A percentile compares a stretch with the other conserved stretches of the same genome.
Conservation (phyloP, 176 grass and related monocot species). For the Lolium perenne region DNA sequence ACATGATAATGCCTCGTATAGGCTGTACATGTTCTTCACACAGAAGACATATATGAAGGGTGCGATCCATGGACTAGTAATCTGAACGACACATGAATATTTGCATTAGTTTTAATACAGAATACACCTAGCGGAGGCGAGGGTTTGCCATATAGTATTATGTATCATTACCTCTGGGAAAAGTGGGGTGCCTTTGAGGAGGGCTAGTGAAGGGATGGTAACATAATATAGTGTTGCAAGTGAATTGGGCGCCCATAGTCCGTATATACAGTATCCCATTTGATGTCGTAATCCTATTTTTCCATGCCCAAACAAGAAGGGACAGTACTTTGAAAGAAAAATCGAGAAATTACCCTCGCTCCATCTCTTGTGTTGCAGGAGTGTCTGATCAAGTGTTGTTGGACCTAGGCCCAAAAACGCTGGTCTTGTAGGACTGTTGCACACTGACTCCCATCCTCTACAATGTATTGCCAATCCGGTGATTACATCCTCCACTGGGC, state of each 20-base stretch:
- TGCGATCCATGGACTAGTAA: conserved; percentile 57
- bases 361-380: conserved; percentile 95
- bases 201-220: conserved; percentile 63
- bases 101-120: conserved; percentile 22
- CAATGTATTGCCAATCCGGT: conserved; percentile 80
- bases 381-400: conserved; percentile 59
- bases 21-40: conserved; percentile 48
- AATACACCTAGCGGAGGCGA: background rate
- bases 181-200: conserved; percentile 67
- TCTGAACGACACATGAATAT: conserved; percentile 42
- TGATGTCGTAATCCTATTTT: conserved; percentile 61
- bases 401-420: conserved; percentile 74
- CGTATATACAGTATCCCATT: conserved; percentile 63
- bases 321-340: conserved; percentile 68
- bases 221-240: conserved; percentile 70
- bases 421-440: conserved; percentile 46
- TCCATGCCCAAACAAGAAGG: conserved; percentile 57
- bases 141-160: background rate
- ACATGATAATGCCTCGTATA: conserved; percentile 52
- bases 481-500: conserved; percentile 72
- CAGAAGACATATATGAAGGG: conserved; percentile 62
- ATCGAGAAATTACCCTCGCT: conserved; percentile 66
- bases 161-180: conserved; percentile 71
- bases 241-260: conserved; percentile 67
- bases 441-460: conserved; percentile 79